Evolutionary conservation across 1,284 basidiomycete species (phyloP).

Genomic region (Flammula alnicola): DNA sequence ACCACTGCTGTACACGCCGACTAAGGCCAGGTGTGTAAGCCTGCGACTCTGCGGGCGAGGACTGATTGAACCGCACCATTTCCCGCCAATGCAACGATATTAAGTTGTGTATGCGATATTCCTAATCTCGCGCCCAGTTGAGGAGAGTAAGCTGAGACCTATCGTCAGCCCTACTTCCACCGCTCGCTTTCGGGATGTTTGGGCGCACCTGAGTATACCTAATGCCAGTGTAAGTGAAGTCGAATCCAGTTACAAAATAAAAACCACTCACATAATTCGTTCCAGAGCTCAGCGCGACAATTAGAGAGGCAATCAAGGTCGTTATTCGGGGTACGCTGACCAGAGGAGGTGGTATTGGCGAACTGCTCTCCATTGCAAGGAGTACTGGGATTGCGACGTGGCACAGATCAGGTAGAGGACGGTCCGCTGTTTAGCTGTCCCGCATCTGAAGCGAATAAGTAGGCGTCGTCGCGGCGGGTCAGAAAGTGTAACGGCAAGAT

Average conservation of each 20-base stretch:
- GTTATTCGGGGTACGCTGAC: slow-evolving; percentile 47
- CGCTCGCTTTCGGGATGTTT: neutral
- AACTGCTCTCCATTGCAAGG: slow-evolving; percentile 19
- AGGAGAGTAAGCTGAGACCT: slow-evolving; percentile 71
- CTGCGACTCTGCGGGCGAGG: slow-evolving; percentile 11
- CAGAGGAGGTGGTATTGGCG: slow-evolving; percentile 34
- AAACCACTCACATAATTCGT: slow-evolving; percentile 68
- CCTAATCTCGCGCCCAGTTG: slow-evolving; percentile 74
- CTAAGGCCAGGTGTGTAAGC: slow-evolving; percentile 37
- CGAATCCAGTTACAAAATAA: neutral
- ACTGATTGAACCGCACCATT: slow-evolving; percentile 58
- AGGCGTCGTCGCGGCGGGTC: too few species aligned
- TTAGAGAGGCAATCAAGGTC: slow-evolving; percentile 55
- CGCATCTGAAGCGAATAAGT: slow-evolving; percentile 15
- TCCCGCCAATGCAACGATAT: slow-evolving; percentile 72
- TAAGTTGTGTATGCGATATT: slow-evolving; percentile 76
- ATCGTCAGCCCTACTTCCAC: neutral
- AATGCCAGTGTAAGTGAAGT: neutral
- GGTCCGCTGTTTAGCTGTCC: slow-evolving; percentile 5
- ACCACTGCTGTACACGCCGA: slow-evolving; percentile 61
- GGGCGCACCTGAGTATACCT: slow-evolving; percentile 56
- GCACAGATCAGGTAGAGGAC: neutral
- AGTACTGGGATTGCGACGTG: neutral
- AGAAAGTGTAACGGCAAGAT: too few species aligned
- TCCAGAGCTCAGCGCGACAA: slow-evolving; percentile 66